Conservation (phyloP, 345 rosid genomes). For the Kandelia obovata region DNA sequence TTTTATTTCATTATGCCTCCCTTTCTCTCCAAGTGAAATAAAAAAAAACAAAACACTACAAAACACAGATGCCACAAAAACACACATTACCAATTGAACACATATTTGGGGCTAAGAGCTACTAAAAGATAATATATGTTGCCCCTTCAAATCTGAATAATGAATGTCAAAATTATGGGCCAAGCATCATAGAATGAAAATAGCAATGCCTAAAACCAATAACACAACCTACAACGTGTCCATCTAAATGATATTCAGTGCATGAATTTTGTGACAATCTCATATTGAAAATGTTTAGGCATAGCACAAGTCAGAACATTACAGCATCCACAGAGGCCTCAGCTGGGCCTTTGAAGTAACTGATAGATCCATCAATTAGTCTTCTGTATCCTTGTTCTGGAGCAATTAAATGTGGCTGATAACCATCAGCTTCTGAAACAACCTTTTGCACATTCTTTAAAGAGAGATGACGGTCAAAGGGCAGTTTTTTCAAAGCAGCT, state of each 20-base stretch:
- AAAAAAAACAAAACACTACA: background rate
- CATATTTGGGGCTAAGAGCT: too few species aligned
- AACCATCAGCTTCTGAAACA: conserved; percentile 99
- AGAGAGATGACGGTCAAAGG: conserved; percentile 93
- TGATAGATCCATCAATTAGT: conserved; percentile 92
- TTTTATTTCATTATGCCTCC: background rate
- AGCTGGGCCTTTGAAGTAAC: conserved; percentile 97
- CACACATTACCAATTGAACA: too few species aligned
- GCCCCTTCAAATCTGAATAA: too few species aligned
- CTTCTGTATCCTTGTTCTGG: conserved; percentile 99
- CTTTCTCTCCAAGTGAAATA: background rate
- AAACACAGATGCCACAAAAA: background rate
- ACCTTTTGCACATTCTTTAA: conserved; percentile 91
- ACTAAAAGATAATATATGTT: too few species aligned
- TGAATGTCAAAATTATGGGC: too few species aligned
- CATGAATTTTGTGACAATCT: background rate
- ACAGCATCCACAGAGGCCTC: conserved; percentile 99
- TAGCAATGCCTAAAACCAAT: too few species aligned
- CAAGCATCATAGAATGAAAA: too few species aligned
- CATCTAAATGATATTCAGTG: too few species aligned
- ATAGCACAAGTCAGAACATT: conserved; percentile 30
- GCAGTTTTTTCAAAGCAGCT: conserved; percentile 98
- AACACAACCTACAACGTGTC: too few species aligned
- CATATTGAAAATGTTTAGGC: conserved; percentile 3
- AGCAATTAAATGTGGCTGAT: conserved; percentile 99